Conservation (phyloP, 495 filamentous ascomycete genomes). For the Tuber borchii region DNA sequence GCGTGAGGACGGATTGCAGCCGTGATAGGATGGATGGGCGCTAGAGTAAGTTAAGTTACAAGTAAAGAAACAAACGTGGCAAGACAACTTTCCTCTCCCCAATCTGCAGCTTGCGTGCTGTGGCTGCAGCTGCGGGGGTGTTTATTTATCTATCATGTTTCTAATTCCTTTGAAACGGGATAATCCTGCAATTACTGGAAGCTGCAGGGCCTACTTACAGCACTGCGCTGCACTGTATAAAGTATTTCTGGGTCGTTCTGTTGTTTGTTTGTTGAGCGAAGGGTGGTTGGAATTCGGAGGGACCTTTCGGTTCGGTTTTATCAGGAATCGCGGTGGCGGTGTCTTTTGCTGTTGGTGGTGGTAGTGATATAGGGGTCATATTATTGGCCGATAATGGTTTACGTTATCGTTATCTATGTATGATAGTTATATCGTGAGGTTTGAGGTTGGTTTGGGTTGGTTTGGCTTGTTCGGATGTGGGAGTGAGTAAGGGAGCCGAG, state of each 20-base stretch:
- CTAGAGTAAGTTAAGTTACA: neutral
- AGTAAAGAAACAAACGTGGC: conserved; percentile 1
- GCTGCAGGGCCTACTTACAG: neutral
- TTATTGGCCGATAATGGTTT: neutral
- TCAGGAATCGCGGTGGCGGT: neutral
- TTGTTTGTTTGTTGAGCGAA: neutral
- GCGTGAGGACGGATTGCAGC: too few species aligned
- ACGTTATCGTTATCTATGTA: neutral
- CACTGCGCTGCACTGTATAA: neutral
- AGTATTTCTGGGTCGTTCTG: neutral
- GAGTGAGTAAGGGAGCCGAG: neutral
- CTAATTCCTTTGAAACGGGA: neutral
- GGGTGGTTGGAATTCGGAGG: neutral
- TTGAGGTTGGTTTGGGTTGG: neutral
- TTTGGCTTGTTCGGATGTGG: neutral
- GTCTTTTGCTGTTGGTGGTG: neutral
- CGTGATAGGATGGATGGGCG: neutral
- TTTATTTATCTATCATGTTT: neutral
- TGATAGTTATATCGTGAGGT: neutral
- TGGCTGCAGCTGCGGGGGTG: conserved; percentile 3
- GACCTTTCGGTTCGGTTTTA: neutral
- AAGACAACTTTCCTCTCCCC: neutral
- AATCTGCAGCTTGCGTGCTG: neutral
- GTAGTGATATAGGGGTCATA: neutral
- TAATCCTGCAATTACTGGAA: neutral